Base-by-base conservation (phyloP, 1,284 basidiomycete genomes). In the Tetrapyrgos nigripes region DNA sequence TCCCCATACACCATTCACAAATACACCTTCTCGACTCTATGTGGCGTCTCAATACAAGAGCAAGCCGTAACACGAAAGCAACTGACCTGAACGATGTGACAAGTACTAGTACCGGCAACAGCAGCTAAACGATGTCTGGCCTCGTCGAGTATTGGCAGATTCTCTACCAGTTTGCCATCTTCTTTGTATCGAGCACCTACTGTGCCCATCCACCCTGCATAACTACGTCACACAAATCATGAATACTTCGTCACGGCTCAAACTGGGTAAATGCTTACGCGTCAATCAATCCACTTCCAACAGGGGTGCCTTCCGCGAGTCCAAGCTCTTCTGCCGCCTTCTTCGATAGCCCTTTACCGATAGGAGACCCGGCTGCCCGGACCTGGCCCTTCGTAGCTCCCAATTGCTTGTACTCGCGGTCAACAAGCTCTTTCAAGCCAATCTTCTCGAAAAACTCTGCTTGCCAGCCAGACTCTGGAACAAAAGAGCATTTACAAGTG, bases 201-300 rank as follows among this genome's bases (percentile, higher is more conserved):
- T 0, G 97, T 98, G 19, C 97, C 97, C 66, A 99, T 83, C 97
- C 97, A 99, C n/a, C 97, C 97, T 2, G 97, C 95, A 74, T 98
- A 98, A 6, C 92, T 94, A 63, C 23, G 59, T n/a, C n/a, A 33
- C 48, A 5, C 17, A 27, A 26, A 48, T 17, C 26, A 37, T 27
- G 53, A 50, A 26, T 26, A 53, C 13, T 62, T 37, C 24, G 23
- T 40, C 17, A 5, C 17, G 24, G 48, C 19, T 44, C 4, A 35
- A 23, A 3, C n/a, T 43, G 26, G 17, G 26, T 19, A 19, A 35
- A 44, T 35, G 45, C 87, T 71, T 69, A 96, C 84, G 96, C 97
- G 68, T 99, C 97, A 68, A 99, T 98, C 48, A 99, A 85, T 23
- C 88, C 96, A 64, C 94, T 96, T 5, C 96, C 96, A 19, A 98